Conservation (phyloP, 2,329 filamentous ascomycete species). For the Aspergillus persii region DNA sequence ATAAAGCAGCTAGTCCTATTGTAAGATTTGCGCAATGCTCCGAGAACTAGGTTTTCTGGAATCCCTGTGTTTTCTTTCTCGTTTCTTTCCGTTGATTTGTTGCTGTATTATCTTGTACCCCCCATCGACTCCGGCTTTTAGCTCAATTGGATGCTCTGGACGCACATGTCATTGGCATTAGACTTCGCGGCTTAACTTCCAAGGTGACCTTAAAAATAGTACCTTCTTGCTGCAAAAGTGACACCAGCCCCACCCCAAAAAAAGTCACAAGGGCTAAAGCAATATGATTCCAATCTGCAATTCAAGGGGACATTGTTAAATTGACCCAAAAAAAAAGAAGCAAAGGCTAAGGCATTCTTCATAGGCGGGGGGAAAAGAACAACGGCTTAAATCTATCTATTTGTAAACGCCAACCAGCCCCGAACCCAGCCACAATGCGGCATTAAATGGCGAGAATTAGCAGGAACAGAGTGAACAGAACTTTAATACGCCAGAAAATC, state of each 20-base stretch:
- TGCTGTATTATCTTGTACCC: background rate
- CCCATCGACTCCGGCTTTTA: background rate
- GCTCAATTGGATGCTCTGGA: background rate
- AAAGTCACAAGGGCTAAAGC: background rate
- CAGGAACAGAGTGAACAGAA: slow-evolving; percentile 7
- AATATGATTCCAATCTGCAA: background rate
- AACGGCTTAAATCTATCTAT: background rate
- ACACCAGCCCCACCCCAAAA: background rate
- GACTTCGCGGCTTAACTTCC: background rate
- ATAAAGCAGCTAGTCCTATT: slow-evolving; percentile 22
- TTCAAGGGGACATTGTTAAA: background rate
- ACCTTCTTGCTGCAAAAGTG: background rate
- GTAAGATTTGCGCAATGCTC: background rate
- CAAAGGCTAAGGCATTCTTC: background rate
- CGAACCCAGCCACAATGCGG: background rate
- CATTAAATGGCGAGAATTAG: background rate
- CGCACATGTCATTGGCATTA: background rate
- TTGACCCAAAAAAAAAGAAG: background rate
- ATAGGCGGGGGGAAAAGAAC: background rate
- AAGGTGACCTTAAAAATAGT: background rate
- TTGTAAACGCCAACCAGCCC: background rate
- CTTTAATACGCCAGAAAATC: background rate
- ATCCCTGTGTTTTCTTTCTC: background rate
- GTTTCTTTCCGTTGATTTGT: background rate
- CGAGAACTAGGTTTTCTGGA: background rate